Evolutionary conservation across 1,139 yeast species (phyloP), one percentile per base, ranked within the genome.

Genomic region (Yamadazyma oceani): DNA sequence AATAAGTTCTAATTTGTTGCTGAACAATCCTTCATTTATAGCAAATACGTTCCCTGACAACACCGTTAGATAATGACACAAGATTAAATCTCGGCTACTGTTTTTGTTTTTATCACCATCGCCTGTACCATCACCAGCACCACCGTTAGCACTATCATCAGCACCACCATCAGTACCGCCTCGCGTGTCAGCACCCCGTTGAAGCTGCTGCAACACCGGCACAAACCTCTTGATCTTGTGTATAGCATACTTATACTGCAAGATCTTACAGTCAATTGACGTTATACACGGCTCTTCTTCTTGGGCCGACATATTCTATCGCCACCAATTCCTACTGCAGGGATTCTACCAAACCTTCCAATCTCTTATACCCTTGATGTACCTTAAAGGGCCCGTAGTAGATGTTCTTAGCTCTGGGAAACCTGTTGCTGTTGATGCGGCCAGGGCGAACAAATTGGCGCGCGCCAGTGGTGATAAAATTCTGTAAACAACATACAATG

Each of bases 31-130:
- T 27, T 78, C 83, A 44, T 71, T 73, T 32, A 78, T 69, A 34
- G 78, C 69, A 51, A 78, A 69, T 2, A 72, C 46, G 21, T 65
- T 64, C 0, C 82, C 80, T 1, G 66, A 47, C 17, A 77, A 48
- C 6, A 73, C 51, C 1, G 64, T 56, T 26, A 70, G 52, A 47
- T 67, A 69, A 39, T 69, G 73, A 25, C 69, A 49, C 33, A 69
- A 48, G 4, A 44, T 27, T 9, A 42, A 30, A 19, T 30, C 25
- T 19, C 21, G 21, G 21, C 5, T 19, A 5, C 21, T 19, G 21
- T 14, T 8, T 8, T n/a, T 13, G 25, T 19, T 12, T 16, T 23
- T 29, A 5, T 19, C 19, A 2, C 32, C 33, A 10, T 26, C 25
- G 12, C 17, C 21, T n/a, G 38, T 12, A 5, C 16, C 17, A 26